Percentiles rank a stretch among this genome's conserved stretches.
Evolutionary conservation across 169 alveolate species (phyloP).

Genomic region (Plasmodium chabaudi): DNA sequence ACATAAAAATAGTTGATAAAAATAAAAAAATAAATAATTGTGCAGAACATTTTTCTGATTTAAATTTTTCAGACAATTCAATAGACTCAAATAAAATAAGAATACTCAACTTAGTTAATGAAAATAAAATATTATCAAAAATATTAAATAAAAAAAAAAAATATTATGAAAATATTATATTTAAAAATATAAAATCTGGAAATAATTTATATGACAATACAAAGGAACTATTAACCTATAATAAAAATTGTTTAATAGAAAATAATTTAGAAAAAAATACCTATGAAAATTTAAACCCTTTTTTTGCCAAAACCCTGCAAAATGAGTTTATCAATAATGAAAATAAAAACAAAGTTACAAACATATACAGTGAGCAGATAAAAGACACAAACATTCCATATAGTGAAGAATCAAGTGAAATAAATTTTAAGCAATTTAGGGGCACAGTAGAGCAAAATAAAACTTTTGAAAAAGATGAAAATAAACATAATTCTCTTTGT

Average conservation of each 20-base stretch:
- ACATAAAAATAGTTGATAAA: not conserved
- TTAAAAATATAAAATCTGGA: not conserved
- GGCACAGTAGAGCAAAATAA: no score
- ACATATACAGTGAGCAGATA: slow-evolving; percentile 27
- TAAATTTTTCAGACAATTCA: slow-evolving; percentile 56
- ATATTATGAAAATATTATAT: slow-evolving; percentile 12
- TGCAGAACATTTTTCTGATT: slow-evolving; percentile 30
- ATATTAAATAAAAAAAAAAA: slow-evolving; percentile 33
- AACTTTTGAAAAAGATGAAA: no score
- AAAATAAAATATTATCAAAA: slow-evolving; percentile 25
- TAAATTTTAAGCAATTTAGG: no score
- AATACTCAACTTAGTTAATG: slow-evolving; percentile 4
- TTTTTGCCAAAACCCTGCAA: not conserved
- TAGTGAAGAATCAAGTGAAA: no score
- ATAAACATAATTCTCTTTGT: no score
- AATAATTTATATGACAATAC: not conserved
- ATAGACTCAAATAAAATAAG: slow-evolving; percentile 17
- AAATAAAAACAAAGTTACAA: slow-evolving; percentile 14
- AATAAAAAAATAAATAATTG: not conserved
- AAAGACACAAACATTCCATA: not conserved
- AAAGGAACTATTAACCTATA: no score
- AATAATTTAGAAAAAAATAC: not conserved
- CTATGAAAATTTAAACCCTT: not conserved
- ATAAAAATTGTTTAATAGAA: no score
- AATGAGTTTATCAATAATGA: not conserved